phyloP scores from a whole-genome alignment of 441 rosid genomes.

The Populus hybrid region DNA sequence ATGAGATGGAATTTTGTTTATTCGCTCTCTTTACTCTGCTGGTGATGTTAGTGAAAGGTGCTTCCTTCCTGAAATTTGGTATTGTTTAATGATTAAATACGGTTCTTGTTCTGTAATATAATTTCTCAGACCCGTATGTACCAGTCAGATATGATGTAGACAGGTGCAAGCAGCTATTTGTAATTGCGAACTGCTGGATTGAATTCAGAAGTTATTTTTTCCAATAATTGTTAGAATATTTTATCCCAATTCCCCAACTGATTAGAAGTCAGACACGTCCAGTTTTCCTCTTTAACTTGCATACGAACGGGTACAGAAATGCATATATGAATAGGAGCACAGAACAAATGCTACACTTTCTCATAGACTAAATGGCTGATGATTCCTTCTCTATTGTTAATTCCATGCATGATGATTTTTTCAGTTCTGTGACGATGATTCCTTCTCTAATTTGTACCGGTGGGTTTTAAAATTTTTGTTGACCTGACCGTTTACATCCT shows the following conservation, averaged over 20 bases:
- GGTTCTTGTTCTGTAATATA: not conserved
- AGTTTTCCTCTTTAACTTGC: not conserved
- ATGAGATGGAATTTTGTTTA: not conserved
- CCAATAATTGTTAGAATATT: not conserved
- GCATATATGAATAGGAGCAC: constrained; percentile 37
- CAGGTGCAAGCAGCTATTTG: not conserved
- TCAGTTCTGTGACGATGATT: no score
- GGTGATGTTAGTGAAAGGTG: not conserved
- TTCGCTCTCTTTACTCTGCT: not conserved
- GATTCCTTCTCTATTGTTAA: constrained; percentile 26
- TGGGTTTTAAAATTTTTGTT: no score
- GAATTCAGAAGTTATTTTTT: not conserved
- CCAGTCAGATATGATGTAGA: not conserved
- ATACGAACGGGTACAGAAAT: not conserved
- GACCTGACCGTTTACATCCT: no score
- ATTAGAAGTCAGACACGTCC: not conserved
- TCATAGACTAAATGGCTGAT: not conserved
- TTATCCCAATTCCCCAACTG: constrained; percentile 4
- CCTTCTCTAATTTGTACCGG: no score
- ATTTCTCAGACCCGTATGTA: constrained; percentile 12
- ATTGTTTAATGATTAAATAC: not conserved
- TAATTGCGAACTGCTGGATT: not conserved
- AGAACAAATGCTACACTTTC: not conserved
- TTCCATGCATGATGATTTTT: no score
- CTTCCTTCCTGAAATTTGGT: not conserved